Evolutionary conservation across 1,139 yeast species (phyloP).

Genomic region (Protomyces gravidus): DNA sequence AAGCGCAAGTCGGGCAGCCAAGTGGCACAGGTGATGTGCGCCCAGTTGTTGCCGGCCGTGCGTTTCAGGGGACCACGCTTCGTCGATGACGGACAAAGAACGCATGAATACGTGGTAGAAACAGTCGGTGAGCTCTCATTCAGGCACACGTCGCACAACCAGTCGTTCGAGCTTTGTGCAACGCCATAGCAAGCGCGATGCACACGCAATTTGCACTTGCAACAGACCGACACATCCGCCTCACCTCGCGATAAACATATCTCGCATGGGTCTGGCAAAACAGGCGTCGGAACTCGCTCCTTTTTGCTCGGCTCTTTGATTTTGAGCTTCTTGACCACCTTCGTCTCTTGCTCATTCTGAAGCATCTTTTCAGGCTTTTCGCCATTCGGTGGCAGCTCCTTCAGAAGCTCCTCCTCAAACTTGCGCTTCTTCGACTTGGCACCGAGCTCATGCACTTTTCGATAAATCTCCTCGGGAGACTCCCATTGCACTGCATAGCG

Average conservation of each 20-base stretch:
- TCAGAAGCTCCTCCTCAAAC: slow-evolving; percentile 66
- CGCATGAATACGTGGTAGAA: slow-evolving; percentile 58
- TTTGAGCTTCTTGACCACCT: slow-evolving; percentile 4
- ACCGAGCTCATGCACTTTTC: slow-evolving; percentile 48
- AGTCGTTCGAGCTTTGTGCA: slow-evolving; percentile 41
- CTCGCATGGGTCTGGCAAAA: background rate
- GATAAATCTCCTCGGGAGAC: slow-evolving; percentile 63
- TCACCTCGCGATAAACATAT: slow-evolving; percentile 37
- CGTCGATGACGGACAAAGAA: slow-evolving; percentile 53
- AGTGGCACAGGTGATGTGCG: slow-evolving; percentile 71
- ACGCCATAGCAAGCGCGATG: slow-evolving; percentile 72
- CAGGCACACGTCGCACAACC: slow-evolving; percentile 82
- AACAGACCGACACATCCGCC: slow-evolving; percentile 52
- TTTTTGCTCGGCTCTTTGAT: slow-evolving; percentile 49
- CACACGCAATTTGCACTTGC: slow-evolving; percentile 64
- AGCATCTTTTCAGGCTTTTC: slow-evolving; percentile 35
- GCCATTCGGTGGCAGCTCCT: slow-evolving; percentile 46
- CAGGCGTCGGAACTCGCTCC: slow-evolving; percentile 44
- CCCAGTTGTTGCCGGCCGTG: slow-evolving; percentile 71
- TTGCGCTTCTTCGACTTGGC: slow-evolving; percentile 55
- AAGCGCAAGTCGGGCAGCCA: slow-evolving; percentile 48
- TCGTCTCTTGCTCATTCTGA: background rate
- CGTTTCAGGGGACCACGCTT: slow-evolving; percentile 63
- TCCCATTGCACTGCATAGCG: slow-evolving; percentile 89
- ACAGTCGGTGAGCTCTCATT: slow-evolving; percentile 62